These are phyloP conservation scores for Candida schatavii DNA, from an alignment of 805 yeast species.

Conservation along the genomic window DNA sequence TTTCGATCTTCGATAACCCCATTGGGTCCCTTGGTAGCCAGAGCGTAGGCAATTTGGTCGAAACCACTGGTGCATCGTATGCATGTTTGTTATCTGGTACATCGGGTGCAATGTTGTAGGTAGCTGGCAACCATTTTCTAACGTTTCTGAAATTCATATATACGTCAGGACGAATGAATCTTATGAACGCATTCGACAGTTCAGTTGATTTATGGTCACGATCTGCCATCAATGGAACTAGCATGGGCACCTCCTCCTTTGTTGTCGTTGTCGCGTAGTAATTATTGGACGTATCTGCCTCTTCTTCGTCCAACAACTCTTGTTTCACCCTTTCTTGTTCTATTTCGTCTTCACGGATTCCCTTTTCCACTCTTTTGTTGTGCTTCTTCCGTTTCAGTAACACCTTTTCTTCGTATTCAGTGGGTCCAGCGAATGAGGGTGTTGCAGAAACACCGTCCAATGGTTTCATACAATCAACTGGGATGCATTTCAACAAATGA, in stretches of 20 bases:
- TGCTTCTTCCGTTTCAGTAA: constrained; percentile 17
- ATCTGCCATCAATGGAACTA: constrained; percentile 67
- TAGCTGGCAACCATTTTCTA: constrained; percentile 32
- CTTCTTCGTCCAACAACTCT: constrained; percentile 9
- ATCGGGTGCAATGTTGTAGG: constrained; percentile 33
- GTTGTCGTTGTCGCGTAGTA: neutral
- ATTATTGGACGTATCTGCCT: neutral
- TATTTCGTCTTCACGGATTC: constrained; percentile 16
- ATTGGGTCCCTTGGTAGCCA: constrained; percentile 92
- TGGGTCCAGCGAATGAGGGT: constrained; percentile 44
- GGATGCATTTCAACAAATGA: constrained; percentile 54
- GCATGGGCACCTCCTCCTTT: too few species aligned
- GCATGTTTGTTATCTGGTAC: constrained; percentile 56
- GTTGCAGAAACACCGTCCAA: constrained; percentile 69
- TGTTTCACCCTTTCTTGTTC: constrained; percentile 19
- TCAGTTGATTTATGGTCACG: constrained; percentile 45
- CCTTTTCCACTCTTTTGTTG: constrained; percentile 7
- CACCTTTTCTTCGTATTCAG: constrained; percentile 34
- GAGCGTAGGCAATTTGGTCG: constrained; percentile 65
- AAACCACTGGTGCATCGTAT: constrained; percentile 72
- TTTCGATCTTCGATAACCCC: constrained; percentile 70
- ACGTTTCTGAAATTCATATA: constrained; percentile 45
- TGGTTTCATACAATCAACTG: constrained; percentile 73
- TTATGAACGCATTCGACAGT: constrained; percentile 43
- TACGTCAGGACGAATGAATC: constrained; percentile 58